Base-by-base conservation (phyloP, 2,329 filamentous ascomycete genomes). In the Arthrobotrys sinensis region DNA sequence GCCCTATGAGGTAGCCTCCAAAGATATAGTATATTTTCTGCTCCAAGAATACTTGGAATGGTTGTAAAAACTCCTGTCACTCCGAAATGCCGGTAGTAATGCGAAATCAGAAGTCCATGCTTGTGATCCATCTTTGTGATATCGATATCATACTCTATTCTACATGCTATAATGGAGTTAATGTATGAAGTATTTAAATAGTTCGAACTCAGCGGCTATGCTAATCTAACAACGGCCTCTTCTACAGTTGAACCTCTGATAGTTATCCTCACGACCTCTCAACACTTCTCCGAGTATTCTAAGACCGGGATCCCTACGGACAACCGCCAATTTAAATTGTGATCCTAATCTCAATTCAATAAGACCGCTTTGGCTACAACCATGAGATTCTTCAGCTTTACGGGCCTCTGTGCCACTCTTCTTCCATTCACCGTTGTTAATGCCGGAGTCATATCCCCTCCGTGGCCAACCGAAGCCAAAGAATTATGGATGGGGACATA, bases 401-500 rank as follows among this genome's bases (percentile, higher is more conserved):
- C 14, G 11, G 32, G 21, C 7, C 40, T 64, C n/a, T 64, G 24
- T 21, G 60, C 60, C 24, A 21, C n/a, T 4, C 11, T 64, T 5
- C 12, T 36, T n/a, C 24, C 60, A 4, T 64, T 64, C 38, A 24
- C 60, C 1, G n/a, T 28, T 12, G 60, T 64, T 14, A 64, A 43
- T 12, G 60, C 60, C 4, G 40, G 60, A 12, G 60, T 36, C 14
- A 21, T 64, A 46, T 43, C 34, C 4, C 55, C 36, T 40, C 55
- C 36, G 3, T 43, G 55, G 36, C 60, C 60, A 12, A 11, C 21
- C 7, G 10, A 64, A 19, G 7, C 5, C 24, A 64, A 64, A 36
- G 60, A 48, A 8, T 6, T 64, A 12, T 64, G 60, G 60, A 48
- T 64, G 40, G 60, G 60, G 36, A 64, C 12, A 32, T 64, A 64